Evolutionary conservation across 306 rosid genomes (phyloP), one percentile per base, ranked within the genome.

Genomic region (Casuarina cunninghamiana): DNA sequence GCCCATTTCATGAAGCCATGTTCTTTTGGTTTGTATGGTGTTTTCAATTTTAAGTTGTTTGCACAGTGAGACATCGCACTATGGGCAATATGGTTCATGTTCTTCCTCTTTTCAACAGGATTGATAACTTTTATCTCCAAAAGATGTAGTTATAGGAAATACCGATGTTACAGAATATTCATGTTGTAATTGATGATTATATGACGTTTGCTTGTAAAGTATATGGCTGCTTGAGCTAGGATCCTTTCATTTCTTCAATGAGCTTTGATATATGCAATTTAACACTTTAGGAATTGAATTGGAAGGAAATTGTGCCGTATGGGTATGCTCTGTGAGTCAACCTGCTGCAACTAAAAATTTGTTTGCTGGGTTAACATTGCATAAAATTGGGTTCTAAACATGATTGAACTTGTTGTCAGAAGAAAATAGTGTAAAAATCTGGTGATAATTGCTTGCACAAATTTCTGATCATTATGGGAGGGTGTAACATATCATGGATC

Each of bases 291-390:
- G 8, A 2, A 62, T 62, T 12, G 44, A 37, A 35, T 62, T 67
- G 17, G 15, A 67, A 17, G 50, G 42, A 38, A 37, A 2, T 6
- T 42, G 17, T 67, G 17, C 6, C 10, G 3, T 66, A 6, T 17
- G 46, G 65, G 13, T 12, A 17, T 41, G 9, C 2, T 7, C 2
- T 67, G 13, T 4, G 9, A 9, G 48, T 67, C 15, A 17, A 42
- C 26, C 35, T 67, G 1, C 1, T 66, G 71, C 50, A 66, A 42
- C 49, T n/a, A 66, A 65, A 66, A 66, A 3, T 79, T 53, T 62
- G 11, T 71, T 78, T 65, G n/a, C 35, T 43, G 62, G 50, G 46
- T 77, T 71, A 54, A 44, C 71, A 44, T 39, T 78, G 67, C 71
- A 39, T 6, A 66, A 41, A 10, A 66, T 66, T 3, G 32, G n/a